Percentiles rank a stretch among this genome's conserved stretches.
Evolutionary conservation across 345 rosid species (phyloP).

Genomic region (Nephelium lappaceum): DNA sequence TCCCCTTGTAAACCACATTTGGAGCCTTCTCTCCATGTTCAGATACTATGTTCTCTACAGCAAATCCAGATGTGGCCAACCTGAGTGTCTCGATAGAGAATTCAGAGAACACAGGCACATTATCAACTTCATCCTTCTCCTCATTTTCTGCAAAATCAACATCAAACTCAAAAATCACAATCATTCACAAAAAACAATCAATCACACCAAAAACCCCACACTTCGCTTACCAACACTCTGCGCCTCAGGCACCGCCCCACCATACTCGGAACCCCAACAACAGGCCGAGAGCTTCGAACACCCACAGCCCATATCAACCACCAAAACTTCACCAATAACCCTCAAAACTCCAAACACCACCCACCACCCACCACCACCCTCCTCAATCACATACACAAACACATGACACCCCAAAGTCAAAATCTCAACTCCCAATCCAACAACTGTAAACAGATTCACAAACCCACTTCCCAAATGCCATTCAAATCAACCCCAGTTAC

Average conservation of each 20-base stretch:
- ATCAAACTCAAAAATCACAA: conserved; percentile 5
- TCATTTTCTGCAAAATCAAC: conserved; percentile 48
- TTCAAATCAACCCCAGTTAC: conserved; percentile 1
- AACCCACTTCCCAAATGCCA: conserved; percentile 7
- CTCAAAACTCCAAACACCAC: neutral
- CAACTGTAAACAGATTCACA: neutral
- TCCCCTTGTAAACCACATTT: conserved; percentile 90
- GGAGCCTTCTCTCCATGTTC: conserved; percentile 96
- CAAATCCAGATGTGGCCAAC: conserved; percentile 82
- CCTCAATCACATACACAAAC: neutral
- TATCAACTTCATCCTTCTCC: conserved; percentile 43
- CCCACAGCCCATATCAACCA: conserved; percentile 39
- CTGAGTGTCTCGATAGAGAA: conserved; percentile 72
- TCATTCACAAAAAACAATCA: conserved; percentile 1
- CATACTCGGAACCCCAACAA: conserved; percentile 28
- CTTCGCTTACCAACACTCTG: conserved; percentile 30
- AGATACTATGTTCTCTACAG: conserved; percentile 89
- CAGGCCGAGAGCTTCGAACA: conserved; percentile 39
- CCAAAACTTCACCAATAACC: neutral
- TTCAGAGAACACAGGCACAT: conserved; percentile 58
- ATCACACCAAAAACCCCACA: neutral
- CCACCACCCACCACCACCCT: too few species aligned
- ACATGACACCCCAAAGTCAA: conserved; percentile 2
- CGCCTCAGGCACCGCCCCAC: conserved; percentile 26
- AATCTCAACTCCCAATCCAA: neutral